Percentiles rank a stretch among this genome's conserved stretches.
Evolutionary conservation across 2,329 filamentous ascomycete genomes (phyloP).

Genomic region (Exophiala alcalophila): DNA sequence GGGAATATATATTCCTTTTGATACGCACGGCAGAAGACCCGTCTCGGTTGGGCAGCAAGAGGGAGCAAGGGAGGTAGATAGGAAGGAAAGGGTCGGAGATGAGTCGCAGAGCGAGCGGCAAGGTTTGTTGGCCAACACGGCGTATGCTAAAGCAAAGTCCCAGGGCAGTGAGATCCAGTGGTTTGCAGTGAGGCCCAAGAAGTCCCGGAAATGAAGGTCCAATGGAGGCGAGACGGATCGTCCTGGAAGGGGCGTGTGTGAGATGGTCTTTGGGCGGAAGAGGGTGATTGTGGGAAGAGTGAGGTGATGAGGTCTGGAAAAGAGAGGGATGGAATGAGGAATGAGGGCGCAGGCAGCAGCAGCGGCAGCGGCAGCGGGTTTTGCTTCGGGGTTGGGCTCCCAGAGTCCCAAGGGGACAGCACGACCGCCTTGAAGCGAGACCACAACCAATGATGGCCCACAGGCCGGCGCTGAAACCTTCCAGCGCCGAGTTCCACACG

Average conservation of each 20-base stretch:
- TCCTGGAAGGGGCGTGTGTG: constrained; percentile 12
- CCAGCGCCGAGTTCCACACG: too few species aligned
- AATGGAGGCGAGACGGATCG: constrained; percentile 16
- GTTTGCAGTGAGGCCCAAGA: constrained; percentile 5
- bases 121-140: constrained; percentile 15
- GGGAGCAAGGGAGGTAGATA: constrained; percentile 18
- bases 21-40: constrained; percentile 10
- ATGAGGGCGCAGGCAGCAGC: constrained; percentile 25
- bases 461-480: too few species aligned
- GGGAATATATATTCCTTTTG: constrained; percentile 15
- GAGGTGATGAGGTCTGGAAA: constrained; percentile 11
- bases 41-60: constrained; percentile 27
- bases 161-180: constrained; percentile 16
- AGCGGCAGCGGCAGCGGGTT: too few species aligned
- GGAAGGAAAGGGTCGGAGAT: constrained; percentile 20
- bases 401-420: too few species aligned
- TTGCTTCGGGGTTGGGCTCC: too few species aligned
- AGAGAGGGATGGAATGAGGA: constrained; percentile 17
- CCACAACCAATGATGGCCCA: too few species aligned
- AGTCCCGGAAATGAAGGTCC: constrained; percentile 14
- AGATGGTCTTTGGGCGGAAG: too few species aligned
- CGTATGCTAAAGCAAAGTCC: constrained; percentile 21
- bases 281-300: constrained; percentile 6
- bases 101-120: constrained; percentile 20
- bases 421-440: too few species aligned